Evolutionary conservation across 352 stramenopile species (phyloP).

Genomic region (Pythium dissimile): DNA sequence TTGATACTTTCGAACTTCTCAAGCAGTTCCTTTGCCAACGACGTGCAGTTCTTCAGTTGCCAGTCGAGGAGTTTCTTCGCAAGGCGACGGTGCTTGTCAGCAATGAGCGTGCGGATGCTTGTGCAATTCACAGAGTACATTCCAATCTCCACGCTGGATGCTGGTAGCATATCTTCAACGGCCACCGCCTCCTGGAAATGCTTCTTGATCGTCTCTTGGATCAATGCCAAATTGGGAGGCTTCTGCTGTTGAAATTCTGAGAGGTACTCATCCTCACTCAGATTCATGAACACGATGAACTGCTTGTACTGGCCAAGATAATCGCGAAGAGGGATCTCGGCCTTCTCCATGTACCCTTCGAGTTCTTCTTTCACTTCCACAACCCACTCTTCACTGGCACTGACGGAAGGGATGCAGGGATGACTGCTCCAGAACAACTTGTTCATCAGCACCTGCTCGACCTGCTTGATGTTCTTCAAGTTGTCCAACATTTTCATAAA

Average conservation of each 20-base stretch:
- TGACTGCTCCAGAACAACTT: slow-evolving; percentile 94
- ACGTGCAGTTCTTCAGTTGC: slow-evolving; percentile 72
- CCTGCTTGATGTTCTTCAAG: slow-evolving; percentile 81
- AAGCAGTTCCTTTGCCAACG: slow-evolving; percentile 65
- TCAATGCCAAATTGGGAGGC: slow-evolving; percentile 57
- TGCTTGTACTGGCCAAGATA: slow-evolving; percentile 85
- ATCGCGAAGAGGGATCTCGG: slow-evolving; percentile 44
- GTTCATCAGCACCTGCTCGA: slow-evolving; percentile 92
- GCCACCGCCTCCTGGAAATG: slow-evolving; percentile 57
- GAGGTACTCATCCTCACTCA: slow-evolving; percentile 88
- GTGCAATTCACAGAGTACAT: slow-evolving; percentile 83
- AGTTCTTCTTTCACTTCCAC: slow-evolving; percentile 52
- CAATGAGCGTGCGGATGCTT: slow-evolving; percentile 61
- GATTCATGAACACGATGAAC: slow-evolving; percentile 87
- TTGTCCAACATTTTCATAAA: slow-evolving; percentile 81
- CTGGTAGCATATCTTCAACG: slow-evolving; percentile 59
- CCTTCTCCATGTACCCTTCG: slow-evolving; percentile 53
- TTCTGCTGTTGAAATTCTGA: slow-evolving; percentile 70
- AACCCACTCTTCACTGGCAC: slow-evolving; percentile 86
- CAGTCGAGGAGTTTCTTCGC: slow-evolving; percentile 72
- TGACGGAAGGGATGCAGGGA: slow-evolving; percentile 82
- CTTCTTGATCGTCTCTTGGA: slow-evolving; percentile 78
- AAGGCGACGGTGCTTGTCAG: slow-evolving; percentile 74
- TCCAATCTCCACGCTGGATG: slow-evolving; percentile 63
- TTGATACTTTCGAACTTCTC: slow-evolving; percentile 86